A percentile compares a stretch with the other conserved stretches of the same genome.
Conservation (phyloP, 2,329 filamentous ascomycete species). For the Graphiopsis chlorocephala region DNA sequence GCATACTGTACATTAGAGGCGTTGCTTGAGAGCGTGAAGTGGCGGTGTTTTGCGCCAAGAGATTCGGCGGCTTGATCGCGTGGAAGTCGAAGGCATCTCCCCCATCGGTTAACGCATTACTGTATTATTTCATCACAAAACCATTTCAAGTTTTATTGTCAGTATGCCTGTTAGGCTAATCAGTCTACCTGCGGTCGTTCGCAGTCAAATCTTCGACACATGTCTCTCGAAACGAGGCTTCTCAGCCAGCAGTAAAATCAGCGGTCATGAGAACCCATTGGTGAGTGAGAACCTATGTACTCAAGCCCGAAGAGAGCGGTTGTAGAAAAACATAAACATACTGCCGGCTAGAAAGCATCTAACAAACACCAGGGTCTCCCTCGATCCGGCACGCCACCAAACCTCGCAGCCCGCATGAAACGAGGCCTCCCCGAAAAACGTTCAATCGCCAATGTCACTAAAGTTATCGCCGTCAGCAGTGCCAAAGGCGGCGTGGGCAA, state of each 20-base stretch:
- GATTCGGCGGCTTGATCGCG: not conserved
- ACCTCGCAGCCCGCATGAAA: conserved; percentile 68
- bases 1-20: not conserved
- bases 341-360: too few relatives aligned
- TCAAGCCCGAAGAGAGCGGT: too few relatives aligned
- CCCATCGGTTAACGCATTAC: not conserved
- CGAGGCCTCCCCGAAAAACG: conserved; percentile 75
- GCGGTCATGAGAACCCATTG: conserved; percentile 29
- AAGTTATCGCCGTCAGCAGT: conserved; percentile 94
- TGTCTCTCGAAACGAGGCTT: conserved; percentile 8
- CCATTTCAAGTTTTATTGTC: not conserved
- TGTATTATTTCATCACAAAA: not conserved
- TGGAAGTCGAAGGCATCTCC: not conserved
- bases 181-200: not conserved
- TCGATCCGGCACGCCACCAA: conserved; percentile 63
- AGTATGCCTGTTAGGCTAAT: not conserved
- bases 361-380: conserved; percentile 69
- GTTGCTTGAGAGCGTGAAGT: not conserved
- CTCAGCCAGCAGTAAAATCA: conserved; percentile 8
- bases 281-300: too few relatives aligned
- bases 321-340: too few relatives aligned
- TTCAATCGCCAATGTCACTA: conserved; percentile 78
- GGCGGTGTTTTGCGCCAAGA: not conserved
- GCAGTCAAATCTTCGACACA: conserved; percentile 4
- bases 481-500: conserved; percentile 99